A percentile compares a stretch with the other conserved stretches of the same genome.
phyloP scores from a whole-genome alignment of 352 stramenopile species.

The Pythium phragmitis region DNA sequence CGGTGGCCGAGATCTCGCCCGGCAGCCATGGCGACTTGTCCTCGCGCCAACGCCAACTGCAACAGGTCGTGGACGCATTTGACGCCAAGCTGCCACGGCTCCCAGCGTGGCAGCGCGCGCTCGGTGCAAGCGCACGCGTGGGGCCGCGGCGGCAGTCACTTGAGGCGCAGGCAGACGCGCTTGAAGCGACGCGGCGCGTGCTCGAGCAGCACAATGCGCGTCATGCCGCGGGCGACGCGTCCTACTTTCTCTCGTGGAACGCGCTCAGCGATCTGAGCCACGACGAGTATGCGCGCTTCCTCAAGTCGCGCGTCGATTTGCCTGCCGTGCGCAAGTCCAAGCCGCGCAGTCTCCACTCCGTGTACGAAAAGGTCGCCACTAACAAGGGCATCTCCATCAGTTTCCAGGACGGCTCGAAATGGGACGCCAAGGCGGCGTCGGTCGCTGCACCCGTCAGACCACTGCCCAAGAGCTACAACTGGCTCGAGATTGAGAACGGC shows the following conservation, averaged over 20 bases:
- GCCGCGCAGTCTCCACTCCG: constrained; percentile 21
- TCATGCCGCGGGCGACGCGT: constrained; percentile 36
- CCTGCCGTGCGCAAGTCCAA: constrained; percentile 11
- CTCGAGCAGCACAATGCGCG: constrained; percentile 49
- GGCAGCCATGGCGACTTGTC: background rate
- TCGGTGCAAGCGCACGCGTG: constrained; percentile 21
- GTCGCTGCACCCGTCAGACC: constrained; percentile 31
- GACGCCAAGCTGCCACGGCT: constrained; percentile 26
- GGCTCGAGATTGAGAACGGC: constrained; percentile 61
- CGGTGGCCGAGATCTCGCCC: constrained; percentile 10
- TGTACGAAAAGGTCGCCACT: constrained; percentile 18
- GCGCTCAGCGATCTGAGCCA: constrained; percentile 65
- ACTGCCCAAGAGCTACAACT: constrained; percentile 49
- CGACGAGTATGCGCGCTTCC: constrained; percentile 61
- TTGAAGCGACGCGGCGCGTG: constrained; percentile 40
- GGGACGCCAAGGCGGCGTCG: constrained; percentile 22
- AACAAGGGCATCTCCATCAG: constrained; percentile 28
- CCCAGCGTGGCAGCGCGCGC: constrained; percentile 25
- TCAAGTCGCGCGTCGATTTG: constrained; percentile 45
- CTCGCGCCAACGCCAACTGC: background rate
- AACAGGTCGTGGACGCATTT: constrained; percentile 20
- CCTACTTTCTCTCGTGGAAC: constrained; percentile 64
- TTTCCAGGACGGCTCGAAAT: constrained; percentile 25
- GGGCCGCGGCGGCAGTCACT: constrained; percentile 49
- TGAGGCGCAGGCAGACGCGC: constrained; percentile 38